These are phyloP conservation scores for Penicillium janthinellum DNA, from an alignment of 2,329 filamentous ascomycete species.

Conservation along the genomic window DNA sequence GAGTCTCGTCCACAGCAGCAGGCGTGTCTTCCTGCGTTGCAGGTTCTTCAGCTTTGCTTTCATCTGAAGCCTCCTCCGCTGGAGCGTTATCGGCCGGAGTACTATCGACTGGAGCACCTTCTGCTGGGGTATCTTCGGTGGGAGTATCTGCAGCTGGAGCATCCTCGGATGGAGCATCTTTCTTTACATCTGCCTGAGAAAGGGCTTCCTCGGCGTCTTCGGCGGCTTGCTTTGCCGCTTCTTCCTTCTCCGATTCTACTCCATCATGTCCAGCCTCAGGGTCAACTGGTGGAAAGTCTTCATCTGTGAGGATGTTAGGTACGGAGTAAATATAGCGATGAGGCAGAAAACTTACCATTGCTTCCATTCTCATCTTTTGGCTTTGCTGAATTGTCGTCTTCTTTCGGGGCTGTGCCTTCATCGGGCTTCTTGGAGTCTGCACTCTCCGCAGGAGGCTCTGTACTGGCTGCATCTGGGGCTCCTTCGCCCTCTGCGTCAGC, in stretches of 20 bases:
- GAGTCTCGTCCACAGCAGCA: conserved; percentile 5
- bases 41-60: conserved; percentile 4
- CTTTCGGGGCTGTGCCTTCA: conserved; percentile 17
- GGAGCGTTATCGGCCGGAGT: conserved; percentile 13
- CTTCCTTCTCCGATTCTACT: conserved; percentile 40
- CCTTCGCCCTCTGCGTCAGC: conserved; percentile 22
- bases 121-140: conserved; percentile 6
- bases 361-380: conserved; percentile 18
- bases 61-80: conserved; percentile 12
- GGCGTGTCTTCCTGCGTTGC: neutral
- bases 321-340: neutral
- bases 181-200: conserved; percentile 14
- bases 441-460: conserved; percentile 22
- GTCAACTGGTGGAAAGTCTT: conserved; percentile 39
- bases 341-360: conserved; percentile 26
- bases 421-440: conserved; percentile 20
- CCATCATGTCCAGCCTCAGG: conserved; percentile 32
- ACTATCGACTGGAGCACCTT: conserved; percentile 10
- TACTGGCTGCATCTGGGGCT: conserved; percentile 12
- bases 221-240: conserved; percentile 33
- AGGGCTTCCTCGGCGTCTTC: conserved; percentile 34
- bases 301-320: conserved; percentile 27
- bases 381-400: conserved; percentile 16
- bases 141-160: conserved; percentile 2
- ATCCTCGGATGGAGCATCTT: conserved; percentile 11